Evolutionary conservation across 139 green algal species (phyloP), one percentile per base, ranked within the genome.

Genomic region (Axilococcus clingmanii): DNA sequence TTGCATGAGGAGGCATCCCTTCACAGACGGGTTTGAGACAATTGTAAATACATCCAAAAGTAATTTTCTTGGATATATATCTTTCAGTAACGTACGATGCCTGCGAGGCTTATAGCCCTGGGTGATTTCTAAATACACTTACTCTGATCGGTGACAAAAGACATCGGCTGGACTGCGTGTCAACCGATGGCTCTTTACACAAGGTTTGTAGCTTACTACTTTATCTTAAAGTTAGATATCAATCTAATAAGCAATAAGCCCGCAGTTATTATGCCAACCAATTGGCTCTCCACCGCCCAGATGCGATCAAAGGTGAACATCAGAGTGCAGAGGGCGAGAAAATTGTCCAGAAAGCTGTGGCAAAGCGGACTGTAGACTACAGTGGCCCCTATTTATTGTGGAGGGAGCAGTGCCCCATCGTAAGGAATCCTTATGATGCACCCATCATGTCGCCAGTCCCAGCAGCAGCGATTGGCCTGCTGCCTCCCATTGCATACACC

Each of bases 401-500:
- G 47, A 51, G 71, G 14, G 48, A 76, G 60, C 52, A 65, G 30
- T 19, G 17, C 9, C n/a, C 17, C 16, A 15, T 52, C 17, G 17
- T 48, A 24, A 28, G 44, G 31, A 40, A 15, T 32, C 49, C 52
- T 7, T 12, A 11, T 0, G 45, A 68, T 17, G 4, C 27, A 20
- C 59, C 58, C 3, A 35, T 31, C 4, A 34, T 81, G 46, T 55
- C 70, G 42, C 53, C 69, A 1, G 69, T 55, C 12, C 45, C 63
- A 17, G 67, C 33, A 1, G 51, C 31, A 20, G 53, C 56, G 14
- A 52, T 84, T 40, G 38, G 69, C 23, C 53, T 79, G 43, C 61
- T 94, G 34, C 80, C 86, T 9, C 82, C 84, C 0, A 34, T 54
- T 5, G 77, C 46, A 7, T 96, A 90, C 52, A 48, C 40, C 2